These are phyloP conservation scores for Metschnikowia drakensbergensis DNA, from an alignment of 805 yeast species.

Conservation along the genomic window DNA sequence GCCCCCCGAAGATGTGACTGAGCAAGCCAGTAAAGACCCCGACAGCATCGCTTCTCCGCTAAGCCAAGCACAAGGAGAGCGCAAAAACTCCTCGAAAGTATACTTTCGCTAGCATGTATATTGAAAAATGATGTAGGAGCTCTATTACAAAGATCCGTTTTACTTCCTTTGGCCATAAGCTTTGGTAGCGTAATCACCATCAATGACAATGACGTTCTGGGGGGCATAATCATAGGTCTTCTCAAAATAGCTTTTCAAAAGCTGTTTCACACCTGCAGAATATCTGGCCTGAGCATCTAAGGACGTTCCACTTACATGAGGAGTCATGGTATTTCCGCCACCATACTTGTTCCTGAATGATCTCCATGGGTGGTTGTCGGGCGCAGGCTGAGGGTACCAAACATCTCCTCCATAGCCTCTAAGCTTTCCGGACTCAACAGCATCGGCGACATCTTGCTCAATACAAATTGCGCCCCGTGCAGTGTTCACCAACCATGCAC, in stretches of 20 bases:
- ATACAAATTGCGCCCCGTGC: constrained; percentile 80
- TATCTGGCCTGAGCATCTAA: constrained; percentile 77
- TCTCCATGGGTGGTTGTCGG: constrained; percentile 76
- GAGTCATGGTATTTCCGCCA: constrained; percentile 83
- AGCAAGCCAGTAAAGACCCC: background rate
- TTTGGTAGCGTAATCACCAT: constrained; percentile 70
- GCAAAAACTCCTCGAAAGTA: constrained; percentile 10
- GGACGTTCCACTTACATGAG: constrained; percentile 76
- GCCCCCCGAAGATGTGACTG: background rate
- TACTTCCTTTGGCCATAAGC: constrained; percentile 56
- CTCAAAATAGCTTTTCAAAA: constrained; percentile 59
- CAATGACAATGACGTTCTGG: constrained; percentile 67
- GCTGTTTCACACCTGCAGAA: constrained; percentile 63
- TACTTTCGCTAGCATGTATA: constrained; percentile 7
- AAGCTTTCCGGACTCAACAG: constrained; percentile 62
- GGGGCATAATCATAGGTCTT: constrained; percentile 66
- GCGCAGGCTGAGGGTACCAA: constrained; percentile 84
- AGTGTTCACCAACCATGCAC: constrained; percentile 71
- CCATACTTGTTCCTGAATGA: constrained; percentile 52
- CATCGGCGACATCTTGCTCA: constrained; percentile 71
- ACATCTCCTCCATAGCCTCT: constrained; percentile 86
- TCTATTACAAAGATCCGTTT: background rate
- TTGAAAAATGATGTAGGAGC: too few species aligned
- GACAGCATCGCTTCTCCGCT: constrained; percentile 1
- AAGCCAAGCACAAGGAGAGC: constrained; percentile 3